A percentile compares a stretch with the other conserved stretches of the same genome.
Evolutionary conservation across 345 rosid genomes (phyloP).

Genomic region (Eutrema heterophyllum): DNA sequence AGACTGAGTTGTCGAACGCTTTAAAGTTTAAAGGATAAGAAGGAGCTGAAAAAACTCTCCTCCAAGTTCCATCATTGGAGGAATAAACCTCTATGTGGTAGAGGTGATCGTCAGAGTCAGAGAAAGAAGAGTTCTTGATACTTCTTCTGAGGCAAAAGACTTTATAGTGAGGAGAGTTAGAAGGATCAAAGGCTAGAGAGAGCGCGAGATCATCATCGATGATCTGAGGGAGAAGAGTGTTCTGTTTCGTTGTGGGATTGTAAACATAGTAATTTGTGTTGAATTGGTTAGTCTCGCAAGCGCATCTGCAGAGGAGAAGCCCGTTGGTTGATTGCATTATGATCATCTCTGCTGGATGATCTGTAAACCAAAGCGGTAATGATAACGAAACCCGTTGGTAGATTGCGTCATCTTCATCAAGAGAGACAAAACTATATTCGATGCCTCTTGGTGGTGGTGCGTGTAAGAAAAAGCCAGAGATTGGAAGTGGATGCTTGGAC

Average conservation of each 20-base stretch:
- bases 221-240: constrained; percentile 25
- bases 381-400: not conserved
- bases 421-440: constrained; percentile 6
- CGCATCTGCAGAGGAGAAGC: constrained; percentile 39
- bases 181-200: constrained; percentile 44
- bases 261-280: constrained; percentile 29
- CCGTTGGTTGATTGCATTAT: constrained; percentile 51
- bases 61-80: constrained; percentile 38
- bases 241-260: constrained; percentile 45
- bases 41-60: constrained; percentile 16
- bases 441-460: not conserved
- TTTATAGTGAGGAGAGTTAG: constrained; percentile 37
- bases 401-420: not conserved
- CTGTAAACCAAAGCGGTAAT: constrained; percentile 20
- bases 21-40: not conserved
- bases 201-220: not conserved
- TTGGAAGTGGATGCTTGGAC: not conserved
- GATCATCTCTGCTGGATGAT: constrained; percentile 24
- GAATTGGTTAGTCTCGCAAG: constrained; percentile 17
- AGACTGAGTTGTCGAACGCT: constrained; percentile 4
- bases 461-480: constrained; percentile 18
- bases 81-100: constrained; percentile 35
- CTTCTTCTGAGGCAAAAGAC: constrained; percentile 29
- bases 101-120: not conserved
- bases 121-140: not conserved